Conservation (phyloP, 352 stramenopile species). For the Pythium graminicola region DNA sequence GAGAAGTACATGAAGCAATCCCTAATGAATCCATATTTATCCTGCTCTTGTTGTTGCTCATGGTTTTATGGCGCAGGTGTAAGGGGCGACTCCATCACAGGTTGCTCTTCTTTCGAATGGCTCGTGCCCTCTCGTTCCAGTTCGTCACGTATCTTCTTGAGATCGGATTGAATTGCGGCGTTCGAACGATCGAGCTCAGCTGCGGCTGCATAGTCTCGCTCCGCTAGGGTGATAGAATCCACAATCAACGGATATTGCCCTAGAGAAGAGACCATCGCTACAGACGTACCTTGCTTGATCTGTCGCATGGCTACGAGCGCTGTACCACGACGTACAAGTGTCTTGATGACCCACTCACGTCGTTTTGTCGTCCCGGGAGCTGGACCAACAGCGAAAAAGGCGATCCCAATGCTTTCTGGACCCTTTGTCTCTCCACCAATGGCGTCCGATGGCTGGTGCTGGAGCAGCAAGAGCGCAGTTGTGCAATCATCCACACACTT, state of each 20-base stretch:
- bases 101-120: background rate
- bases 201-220: conserved; percentile 45
- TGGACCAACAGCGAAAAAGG: conserved; percentile 53
- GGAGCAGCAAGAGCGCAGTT: conserved; percentile 44
- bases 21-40: background rate
- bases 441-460: conserved; percentile 23
- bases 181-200: conserved; percentile 61
- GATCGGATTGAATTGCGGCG: conserved; percentile 37
- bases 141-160: conserved; percentile 32
- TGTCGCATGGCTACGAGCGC: conserved; percentile 34
- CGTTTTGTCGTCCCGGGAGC: conserved; percentile 46
- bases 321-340: conserved; percentile 55
- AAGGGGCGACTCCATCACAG: background rate
- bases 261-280: background rate
- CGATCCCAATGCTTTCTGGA: conserved; percentile 20
- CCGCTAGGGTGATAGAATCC: conserved; percentile 27
- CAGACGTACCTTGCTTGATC: conserved; percentile 45
- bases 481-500: conserved; percentile 61
- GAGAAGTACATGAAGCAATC: background rate
- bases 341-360: conserved; percentile 72
- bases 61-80: background rate
- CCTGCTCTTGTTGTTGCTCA: too few species aligned
- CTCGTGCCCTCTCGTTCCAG: background rate
- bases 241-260: too few species aligned
- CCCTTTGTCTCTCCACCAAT: background rate